These are phyloP conservation scores for Solanum okadae DNA, from an alignment of 257 asterid species.

Conservation along the genomic window DNA sequence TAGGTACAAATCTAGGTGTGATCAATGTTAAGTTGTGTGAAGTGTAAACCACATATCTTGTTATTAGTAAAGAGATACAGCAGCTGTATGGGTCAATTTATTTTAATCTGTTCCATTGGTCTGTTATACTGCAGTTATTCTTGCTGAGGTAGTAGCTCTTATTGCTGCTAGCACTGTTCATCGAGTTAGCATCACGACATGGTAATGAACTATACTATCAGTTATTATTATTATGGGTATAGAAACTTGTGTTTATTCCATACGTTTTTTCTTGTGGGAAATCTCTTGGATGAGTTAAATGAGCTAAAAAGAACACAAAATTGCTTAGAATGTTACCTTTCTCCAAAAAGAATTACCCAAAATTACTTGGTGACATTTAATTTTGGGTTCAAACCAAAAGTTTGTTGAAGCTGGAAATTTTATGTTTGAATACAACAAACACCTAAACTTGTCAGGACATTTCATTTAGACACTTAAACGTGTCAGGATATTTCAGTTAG, in stretches of 20 bases:
- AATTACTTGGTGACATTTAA: background rate
- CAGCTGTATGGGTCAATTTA: background rate
- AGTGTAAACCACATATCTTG: background rate
- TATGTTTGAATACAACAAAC: background rate
- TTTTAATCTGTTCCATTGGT: background rate
- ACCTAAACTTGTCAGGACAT: background rate
- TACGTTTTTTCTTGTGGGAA: background rate
- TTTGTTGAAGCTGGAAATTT: background rate
- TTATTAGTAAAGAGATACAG: background rate
- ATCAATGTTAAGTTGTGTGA: background rate
- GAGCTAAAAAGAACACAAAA: background rate
- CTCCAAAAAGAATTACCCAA: background rate
- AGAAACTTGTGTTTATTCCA: background rate
- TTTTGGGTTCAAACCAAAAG: background rate
- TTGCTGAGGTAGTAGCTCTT: constrained; percentile 76
- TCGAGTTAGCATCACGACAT: constrained; percentile 95
- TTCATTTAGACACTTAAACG: background rate
- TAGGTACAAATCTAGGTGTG: background rate
- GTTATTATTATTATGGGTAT: background rate
- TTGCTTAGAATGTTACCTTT: background rate
- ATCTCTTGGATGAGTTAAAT: background rate
- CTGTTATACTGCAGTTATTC: constrained; percentile 48
- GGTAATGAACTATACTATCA: constrained; percentile 34
- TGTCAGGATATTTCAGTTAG: too few relatives aligned
- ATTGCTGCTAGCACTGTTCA: constrained; percentile 92